phyloP scores from a whole-genome alignment of 768 basidiomycete species.

The Russula sp. region DNA sequence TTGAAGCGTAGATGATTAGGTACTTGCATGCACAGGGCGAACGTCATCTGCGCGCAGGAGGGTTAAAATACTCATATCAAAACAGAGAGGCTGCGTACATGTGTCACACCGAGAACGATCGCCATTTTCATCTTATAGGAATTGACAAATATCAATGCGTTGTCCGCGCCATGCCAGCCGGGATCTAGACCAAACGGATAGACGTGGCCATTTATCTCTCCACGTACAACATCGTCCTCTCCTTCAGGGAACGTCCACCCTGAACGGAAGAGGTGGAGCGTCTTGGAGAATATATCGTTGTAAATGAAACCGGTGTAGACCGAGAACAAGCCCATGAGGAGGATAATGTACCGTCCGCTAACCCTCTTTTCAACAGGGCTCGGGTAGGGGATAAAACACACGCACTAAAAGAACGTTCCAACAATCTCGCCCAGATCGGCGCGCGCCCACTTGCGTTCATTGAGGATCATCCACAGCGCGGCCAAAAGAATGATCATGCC shows the following conservation, averaged over 20 bases:
- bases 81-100: conserved; percentile 50
- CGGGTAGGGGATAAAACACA: conserved; percentile 24
- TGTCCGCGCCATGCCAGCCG: conserved; percentile 90
- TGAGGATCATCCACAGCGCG: conserved; percentile 78
- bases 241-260: conserved; percentile 73
- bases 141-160: conserved; percentile 89
- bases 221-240: conserved; percentile 39
- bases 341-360: conserved; percentile 96
- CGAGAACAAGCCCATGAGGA: conserved; percentile 96
- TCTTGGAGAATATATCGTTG: conserved; percentile 97
- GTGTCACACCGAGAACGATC: conserved; percentile 90
- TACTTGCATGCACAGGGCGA: conserved; percentile 91
- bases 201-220: conserved; percentile 53
- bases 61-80: background rate
- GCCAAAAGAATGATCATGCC: conserved; percentile 74
- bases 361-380: conserved; percentile 24
- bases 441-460: conserved; percentile 76
- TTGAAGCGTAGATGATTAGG: conserved; percentile 96
- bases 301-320: conserved; percentile 96
- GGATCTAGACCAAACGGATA: conserved; percentile 96
- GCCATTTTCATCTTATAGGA: conserved; percentile 99
- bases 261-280: conserved; percentile 80
- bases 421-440: conserved; percentile 76
- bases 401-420: conserved; percentile 90
- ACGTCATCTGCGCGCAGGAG: conserved; percentile 77